Evolutionary conservation across 495 filamentous ascomycete genomes (phyloP), one percentile per base, ranked within the genome.

Genomic region (Aspergillus mulundensis): DNA sequence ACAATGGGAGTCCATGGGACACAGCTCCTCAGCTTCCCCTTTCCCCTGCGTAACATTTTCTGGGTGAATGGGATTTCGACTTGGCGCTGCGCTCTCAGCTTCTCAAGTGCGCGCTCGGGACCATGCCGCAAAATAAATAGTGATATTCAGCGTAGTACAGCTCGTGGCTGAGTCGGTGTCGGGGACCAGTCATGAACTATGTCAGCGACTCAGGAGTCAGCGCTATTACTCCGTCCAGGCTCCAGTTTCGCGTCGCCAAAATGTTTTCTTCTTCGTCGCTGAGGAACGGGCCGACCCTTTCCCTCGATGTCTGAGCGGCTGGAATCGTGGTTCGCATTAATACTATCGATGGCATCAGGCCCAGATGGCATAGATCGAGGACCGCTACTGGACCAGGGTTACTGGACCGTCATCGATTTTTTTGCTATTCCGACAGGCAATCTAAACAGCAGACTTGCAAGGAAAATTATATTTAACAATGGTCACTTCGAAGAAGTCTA

Each of bases 251-350:
- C 6, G 34, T 7, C 3, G 7, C 34, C 7, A 7, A 5, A 18
- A 19, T 52, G 34, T 55, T 25, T 45, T 47, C 30, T 47, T 32
- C 21, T 48, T 40, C 21, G n/a, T 38, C 19, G 40, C 12, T 46
- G 4, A 57, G 54, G 54, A 57, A 38, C 54, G 54, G 54, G 38
- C 54, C 54, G 54, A 38, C 47, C 54, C 54, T 50, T 50, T 40
- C 30, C 11, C 34, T 44, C 21, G 12, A 32, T 18, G 45, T 6
- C 45, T 19, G 43, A 40, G 51, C 40, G 52, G 52, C 41, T 38
- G 12, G 30, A 43, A 19, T 25, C 25, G 25, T 34, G 25, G 46
- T 32, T 40, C 38, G 38, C 38, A 40, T 40, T 18, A 6, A 1
- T 40, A 12, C 4, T 40, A 12, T 6, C 8, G 14, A 18, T 16